These are phyloP conservation scores for Corchorus capsularis DNA, from an alignment of 345 rosid species.

Conservation along the genomic window DNA sequence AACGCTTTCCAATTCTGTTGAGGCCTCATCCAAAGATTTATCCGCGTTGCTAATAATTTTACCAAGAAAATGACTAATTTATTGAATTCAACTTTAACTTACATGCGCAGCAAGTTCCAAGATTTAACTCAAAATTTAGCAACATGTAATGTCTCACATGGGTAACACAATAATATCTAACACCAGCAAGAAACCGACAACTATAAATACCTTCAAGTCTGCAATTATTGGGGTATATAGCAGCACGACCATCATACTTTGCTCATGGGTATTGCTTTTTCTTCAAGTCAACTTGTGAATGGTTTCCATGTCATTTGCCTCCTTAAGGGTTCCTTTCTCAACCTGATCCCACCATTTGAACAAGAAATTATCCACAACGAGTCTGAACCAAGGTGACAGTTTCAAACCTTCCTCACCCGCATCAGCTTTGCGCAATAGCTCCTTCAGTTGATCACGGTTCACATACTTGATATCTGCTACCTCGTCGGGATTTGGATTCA, in stretches of 20 bases:
- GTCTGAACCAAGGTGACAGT: constrained; percentile 93
- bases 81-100: not conserved
- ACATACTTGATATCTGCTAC: constrained; percentile 80
- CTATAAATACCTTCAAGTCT: not conserved
- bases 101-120: not conserved
- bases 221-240: constrained; percentile 12
- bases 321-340: constrained; percentile 67
- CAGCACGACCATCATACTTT: not conserved
- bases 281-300: constrained; percentile 65
- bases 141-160: not conserved
- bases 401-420: constrained; percentile 82
- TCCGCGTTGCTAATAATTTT: no score
- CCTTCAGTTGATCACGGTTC: constrained; percentile 74
- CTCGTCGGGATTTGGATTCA: constrained; percentile 86
- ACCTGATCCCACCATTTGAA: constrained; percentile 96
- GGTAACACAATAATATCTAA: not conserved
- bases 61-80: not conserved
- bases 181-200: not conserved
- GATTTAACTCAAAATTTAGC: not conserved
- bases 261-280: not conserved
- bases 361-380: constrained; percentile 92
- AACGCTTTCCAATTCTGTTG: no score
- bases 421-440: constrained; percentile 85
- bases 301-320: constrained; percentile 71
- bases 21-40: no score